These are phyloP conservation scores for Phaeodactylum tricornutum DNA, from an alignment of 108 stramenopile species.

Conservation along the genomic window DNA sequence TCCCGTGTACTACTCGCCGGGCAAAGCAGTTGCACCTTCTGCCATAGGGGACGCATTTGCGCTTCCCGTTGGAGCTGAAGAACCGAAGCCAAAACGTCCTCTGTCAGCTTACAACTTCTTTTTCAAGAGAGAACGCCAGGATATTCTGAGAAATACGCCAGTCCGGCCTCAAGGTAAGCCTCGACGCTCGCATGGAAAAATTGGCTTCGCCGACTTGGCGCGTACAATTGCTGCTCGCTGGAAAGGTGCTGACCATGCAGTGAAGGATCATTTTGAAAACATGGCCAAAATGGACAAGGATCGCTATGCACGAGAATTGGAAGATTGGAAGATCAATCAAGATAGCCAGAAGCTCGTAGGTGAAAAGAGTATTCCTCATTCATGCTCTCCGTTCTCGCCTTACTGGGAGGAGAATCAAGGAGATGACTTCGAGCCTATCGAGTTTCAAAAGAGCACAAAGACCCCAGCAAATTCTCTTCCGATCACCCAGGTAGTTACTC, in stretches of 20 bases:
- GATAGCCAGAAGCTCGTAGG: too few relatives aligned
- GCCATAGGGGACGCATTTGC: too few relatives aligned
- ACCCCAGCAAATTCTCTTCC: too few relatives aligned
- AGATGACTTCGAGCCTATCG: too few relatives aligned
- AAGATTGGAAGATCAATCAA: neutral
- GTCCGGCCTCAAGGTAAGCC: neutral
- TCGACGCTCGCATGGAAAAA: conserved; percentile 62
- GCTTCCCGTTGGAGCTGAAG: too few relatives aligned
- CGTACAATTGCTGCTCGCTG: conserved; percentile 55
- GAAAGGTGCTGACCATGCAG: conserved; percentile 24
- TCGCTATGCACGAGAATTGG: conserved; percentile 22
- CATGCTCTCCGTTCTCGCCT: too few relatives aligned
- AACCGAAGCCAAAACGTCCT: conserved; percentile 18
- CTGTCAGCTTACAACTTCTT: conserved; percentile 23
- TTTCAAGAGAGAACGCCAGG: conserved; percentile 20
- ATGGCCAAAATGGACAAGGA: conserved; percentile 25
- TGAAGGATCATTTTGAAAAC: conserved; percentile 22
- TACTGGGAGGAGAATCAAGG: too few relatives aligned
- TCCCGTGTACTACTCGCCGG: too few relatives aligned
- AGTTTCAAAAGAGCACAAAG: too few relatives aligned
- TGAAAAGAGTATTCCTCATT: too few relatives aligned
- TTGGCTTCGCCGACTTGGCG: conserved; percentile 61
- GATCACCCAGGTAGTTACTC: too few relatives aligned
- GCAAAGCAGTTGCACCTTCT: too few relatives aligned
- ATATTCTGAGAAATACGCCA: conserved; percentile 1